Evolutionary conservation across 2,329 filamentous ascomycete genomes (phyloP), one percentile per base, ranked within the genome.

Genomic region (Aspergillus tanneri): DNA sequence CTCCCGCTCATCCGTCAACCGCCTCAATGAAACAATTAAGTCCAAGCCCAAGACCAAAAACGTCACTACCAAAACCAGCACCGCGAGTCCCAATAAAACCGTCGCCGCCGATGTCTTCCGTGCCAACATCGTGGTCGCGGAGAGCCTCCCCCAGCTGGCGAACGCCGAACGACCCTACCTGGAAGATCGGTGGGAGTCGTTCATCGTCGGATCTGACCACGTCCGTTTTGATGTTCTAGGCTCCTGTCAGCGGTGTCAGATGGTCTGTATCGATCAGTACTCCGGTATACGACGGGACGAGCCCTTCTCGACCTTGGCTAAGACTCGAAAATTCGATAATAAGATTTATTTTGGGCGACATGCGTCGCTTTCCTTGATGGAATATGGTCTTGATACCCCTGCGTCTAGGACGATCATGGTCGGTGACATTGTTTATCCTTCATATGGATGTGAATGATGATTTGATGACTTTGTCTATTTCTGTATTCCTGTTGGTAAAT

Each of bases 291-390:
- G 84, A 66, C 83, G 84, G 54, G 83, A 90, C 54, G 93, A 97
- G 67, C 93, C 93, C 0, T 95, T 93, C 63, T 81, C 87, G 3
- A 96, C 90, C 1, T 72, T 99, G 49, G 86, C 88, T 2, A 96
- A 95, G 74, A 95, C 89, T 9, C 81, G 93, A 57, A 82, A 88
- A 47, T 84, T 89, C 54, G 84, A 88, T 43, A 89, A 90, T 2
- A 90, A 90, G 69, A 86, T 96, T 2, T 87, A 87, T 58, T 99
- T 99, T 73, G 93, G 93, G 4, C 83, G 87, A 50, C 92, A 99
- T 71, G 76, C 77, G 27, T 73, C 73, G 49, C 66, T 77, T 58
- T 54, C 74, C 18, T 58, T 60, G 1, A 51, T 54, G n/a, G 59
- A 67, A 22, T 48, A 50, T 24, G 50, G 54, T 9, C 37, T 41